Conservation (phyloP, 805 yeast genomes). For the Saccharomycopsis amapae region DNA sequence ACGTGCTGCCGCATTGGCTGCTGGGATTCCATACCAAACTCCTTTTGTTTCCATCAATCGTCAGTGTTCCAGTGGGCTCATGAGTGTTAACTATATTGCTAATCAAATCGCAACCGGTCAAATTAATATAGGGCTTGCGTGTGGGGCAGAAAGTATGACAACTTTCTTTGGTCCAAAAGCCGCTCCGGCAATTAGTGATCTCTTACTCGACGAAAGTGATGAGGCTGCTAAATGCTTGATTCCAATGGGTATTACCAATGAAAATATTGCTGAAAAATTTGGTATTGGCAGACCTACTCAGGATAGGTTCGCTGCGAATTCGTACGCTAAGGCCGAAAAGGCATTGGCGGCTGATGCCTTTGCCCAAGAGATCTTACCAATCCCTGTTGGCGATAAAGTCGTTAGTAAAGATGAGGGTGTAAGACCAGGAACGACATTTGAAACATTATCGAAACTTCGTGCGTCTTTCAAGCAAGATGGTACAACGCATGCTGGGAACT, state of each 20-base stretch:
- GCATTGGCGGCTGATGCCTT: constrained; percentile 72
- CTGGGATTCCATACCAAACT: constrained; percentile 77
- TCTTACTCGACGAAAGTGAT: constrained; percentile 31
- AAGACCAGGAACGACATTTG: constrained; percentile 76
- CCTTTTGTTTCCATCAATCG: constrained; percentile 84
- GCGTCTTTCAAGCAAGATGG: constrained; percentile 88
- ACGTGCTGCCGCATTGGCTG: constrained; percentile 84
- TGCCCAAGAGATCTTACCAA: constrained; percentile 82
- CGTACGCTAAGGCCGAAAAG: constrained; percentile 75
- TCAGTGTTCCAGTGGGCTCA: constrained; percentile 91
- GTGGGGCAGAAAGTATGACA: constrained; percentile 95
- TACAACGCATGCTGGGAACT: constrained; percentile 89
- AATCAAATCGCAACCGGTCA: constrained; percentile 83
- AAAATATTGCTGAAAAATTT: constrained; percentile 72
- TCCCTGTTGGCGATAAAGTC: constrained; percentile 45
- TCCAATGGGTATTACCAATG: constrained; percentile 96
- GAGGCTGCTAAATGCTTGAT: constrained; percentile 70
- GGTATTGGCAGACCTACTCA: constrained; percentile 61
- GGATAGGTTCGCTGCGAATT: constrained; percentile 83
- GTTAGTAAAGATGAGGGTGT: constrained; percentile 82
- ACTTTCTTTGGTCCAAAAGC: constrained; percentile 77
- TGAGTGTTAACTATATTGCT: constrained; percentile 86
- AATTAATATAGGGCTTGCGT: constrained; percentile 84
- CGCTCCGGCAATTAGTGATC: constrained; percentile 52
- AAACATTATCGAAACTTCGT: constrained; percentile 61